These are phyloP conservation scores for Tuctoria greenei DNA, from an alignment of 176 grass and related monocot genomes.

Conservation along the genomic window DNA sequence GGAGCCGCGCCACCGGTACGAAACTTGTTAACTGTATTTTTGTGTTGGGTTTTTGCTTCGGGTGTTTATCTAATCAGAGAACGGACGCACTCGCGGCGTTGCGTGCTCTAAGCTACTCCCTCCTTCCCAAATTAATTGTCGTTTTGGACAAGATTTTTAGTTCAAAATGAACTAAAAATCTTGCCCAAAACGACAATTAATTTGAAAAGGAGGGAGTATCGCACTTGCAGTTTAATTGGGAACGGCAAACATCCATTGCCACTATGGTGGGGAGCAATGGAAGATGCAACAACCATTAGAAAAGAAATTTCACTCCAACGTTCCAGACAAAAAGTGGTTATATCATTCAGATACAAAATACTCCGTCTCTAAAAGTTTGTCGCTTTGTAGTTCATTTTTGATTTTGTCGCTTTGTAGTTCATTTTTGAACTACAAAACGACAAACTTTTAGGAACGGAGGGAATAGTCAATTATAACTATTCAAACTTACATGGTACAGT, in stretches of 20 bases:
- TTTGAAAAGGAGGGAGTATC: too few species aligned
- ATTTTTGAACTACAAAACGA: too few species aligned
- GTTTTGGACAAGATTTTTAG: too few species aligned
- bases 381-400: too few species aligned
- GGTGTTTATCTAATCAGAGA: constrained; percentile 36
- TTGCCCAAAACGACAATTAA: too few species aligned
- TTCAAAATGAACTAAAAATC: too few species aligned
- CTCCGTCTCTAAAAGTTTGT: too few species aligned
- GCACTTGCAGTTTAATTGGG: neutral
- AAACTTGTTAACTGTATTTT: too few species aligned
- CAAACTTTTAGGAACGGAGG: too few species aligned
- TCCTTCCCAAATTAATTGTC: too few species aligned
- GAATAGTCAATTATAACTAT: neutral
- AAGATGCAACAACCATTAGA: neutral
- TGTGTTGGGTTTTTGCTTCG: neutral
- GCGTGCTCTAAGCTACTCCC: neutral
- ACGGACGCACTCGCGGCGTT: neutral
- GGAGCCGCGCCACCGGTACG: too few species aligned
- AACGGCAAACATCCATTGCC: neutral
- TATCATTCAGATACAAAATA: neutral
- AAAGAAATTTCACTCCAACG: neutral
- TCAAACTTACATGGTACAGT: neutral
- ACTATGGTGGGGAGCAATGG: neutral
- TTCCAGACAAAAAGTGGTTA: neutral
- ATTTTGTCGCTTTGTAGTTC: too few species aligned